These are phyloP conservation scores for Pseudogymnoascus sp. DNA, from an alignment of 2,329 filamentous ascomycete genomes.

Conservation along the genomic window DNA sequence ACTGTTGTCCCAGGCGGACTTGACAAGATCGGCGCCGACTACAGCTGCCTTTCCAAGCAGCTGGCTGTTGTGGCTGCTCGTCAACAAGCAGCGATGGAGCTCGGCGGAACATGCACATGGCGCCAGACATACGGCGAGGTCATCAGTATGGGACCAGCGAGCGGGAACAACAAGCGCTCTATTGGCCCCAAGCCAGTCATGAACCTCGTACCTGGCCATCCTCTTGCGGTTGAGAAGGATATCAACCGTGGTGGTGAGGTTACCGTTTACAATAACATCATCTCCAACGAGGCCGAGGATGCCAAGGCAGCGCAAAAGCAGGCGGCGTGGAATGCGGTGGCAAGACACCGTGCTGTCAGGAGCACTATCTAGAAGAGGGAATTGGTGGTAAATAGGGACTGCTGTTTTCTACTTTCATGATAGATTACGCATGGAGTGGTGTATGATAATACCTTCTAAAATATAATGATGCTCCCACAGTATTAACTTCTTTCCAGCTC, in stretches of 20 bases:
- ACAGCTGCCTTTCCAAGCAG: constrained; percentile 22
- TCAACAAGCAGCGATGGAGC: not conserved
- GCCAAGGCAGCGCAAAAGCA: not conserved
- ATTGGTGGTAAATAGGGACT: not conserved
- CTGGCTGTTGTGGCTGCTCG: not conserved
- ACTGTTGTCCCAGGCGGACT: constrained; percentile 25
- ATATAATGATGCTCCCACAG: not conserved
- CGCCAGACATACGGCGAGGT: not conserved
- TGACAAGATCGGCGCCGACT: constrained; percentile 22
- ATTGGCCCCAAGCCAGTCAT: not conserved
- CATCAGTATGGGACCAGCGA: not conserved
- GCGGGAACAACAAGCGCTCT: constrained; percentile 1
- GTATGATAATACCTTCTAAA: constrained; percentile 1
- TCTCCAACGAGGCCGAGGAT: not conserved
- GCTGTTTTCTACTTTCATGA: not conserved
- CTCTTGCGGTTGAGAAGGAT: not conserved
- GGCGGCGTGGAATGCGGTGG: not conserved
- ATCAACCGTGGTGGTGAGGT: not conserved
- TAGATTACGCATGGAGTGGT: constrained; percentile 2
- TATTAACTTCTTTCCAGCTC: not conserved
- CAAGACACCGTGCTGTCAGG: not conserved
- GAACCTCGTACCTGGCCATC: not conserved
- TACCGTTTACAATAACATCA: not conserved
- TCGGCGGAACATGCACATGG: not conserved
- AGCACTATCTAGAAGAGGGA: not conserved